Percentiles rank a stretch among this genome's conserved stretches.
Conservation (phyloP, 2,329 filamentous ascomycete genomes). For the Trichophyton simii region DNA sequence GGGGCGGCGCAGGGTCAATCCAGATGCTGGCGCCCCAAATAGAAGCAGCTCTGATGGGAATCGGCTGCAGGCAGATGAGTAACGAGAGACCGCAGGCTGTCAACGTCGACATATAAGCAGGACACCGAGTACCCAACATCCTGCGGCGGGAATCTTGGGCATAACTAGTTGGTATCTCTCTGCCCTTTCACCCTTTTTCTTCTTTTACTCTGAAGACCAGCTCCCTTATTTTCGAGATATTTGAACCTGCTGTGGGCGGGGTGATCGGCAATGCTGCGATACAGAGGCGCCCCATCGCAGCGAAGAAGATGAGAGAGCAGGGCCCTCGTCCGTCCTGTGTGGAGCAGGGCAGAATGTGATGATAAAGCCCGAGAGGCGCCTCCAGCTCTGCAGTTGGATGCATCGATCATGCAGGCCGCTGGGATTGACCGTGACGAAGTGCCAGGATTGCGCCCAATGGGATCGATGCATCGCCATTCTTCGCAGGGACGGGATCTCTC, state of each 20-base stretch:
- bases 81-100: neutral
- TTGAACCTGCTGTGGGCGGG: neutral
- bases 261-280: neutral
- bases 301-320: neutral
- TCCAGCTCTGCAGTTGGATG: neutral
- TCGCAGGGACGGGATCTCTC: neutral
- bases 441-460: conserved; percentile 1
- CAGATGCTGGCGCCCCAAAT: conserved; percentile 35
- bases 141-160: conserved; percentile 3
- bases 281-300: neutral
- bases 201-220: neutral
- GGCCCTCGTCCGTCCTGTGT: neutral
- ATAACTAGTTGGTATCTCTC: neutral
- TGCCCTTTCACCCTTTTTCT: neutral
- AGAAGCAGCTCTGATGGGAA: conserved; percentile 1
- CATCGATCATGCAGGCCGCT: neutral
- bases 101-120: neutral
- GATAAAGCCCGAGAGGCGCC: neutral
- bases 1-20: conserved; percentile 45
- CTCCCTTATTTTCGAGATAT: conserved; percentile 4
- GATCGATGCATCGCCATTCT: neutral
- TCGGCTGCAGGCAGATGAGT: conserved; percentile 2
- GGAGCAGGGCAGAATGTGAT: neutral
- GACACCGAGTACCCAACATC: neutral
- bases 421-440: neutral